Conservation (phyloP, 768 basidiomycete species). For the Pilatotrama ljubarskyi region DNA sequence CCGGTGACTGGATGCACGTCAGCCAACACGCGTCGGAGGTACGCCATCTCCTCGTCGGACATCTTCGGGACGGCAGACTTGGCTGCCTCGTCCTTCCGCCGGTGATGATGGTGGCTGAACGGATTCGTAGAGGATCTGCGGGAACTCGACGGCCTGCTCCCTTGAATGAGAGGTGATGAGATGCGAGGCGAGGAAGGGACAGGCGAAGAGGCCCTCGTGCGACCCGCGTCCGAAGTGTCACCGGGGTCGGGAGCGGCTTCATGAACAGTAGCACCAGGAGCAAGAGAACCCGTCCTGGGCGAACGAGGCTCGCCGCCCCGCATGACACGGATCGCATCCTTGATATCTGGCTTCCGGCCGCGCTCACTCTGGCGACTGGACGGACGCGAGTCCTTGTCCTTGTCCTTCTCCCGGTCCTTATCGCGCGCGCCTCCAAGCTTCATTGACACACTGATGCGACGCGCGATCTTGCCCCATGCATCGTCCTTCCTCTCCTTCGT, state of each 20-base stretch:
- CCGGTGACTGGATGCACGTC: conserved; percentile 51
- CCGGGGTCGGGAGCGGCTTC: conserved; percentile 9
- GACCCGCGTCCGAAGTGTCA: conserved; percentile 10
- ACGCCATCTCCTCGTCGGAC: conserved; percentile 57
- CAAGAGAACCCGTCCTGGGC: conserved; percentile 8
- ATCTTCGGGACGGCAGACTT: conserved; percentile 56
- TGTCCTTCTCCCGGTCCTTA: conserved; percentile 26
- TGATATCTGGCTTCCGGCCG: conserved; percentile 27
- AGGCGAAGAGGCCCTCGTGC: conserved; percentile 3
- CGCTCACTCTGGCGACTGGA: conserved; percentile 25
- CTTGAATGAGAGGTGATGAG: background rate
- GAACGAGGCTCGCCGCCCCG: conserved; percentile 13
- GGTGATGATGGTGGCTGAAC: conserved; percentile 10
- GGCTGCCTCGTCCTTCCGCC: conserved; percentile 29
- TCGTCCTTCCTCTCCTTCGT: conserved; percentile 42
- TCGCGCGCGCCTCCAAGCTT: conserved; percentile 34
- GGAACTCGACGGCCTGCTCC: conserved; percentile 8
- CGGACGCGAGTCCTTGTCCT: conserved; percentile 30
- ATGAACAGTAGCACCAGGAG: conserved; percentile 2
- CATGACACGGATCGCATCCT: conserved; percentile 33
- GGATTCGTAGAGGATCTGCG: conserved; percentile 13
- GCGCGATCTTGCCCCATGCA: conserved; percentile 64
- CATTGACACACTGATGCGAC: conserved; percentile 62
- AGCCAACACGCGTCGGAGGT: conserved; percentile 67
- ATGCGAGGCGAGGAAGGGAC: background rate